Percentiles rank a stretch among this genome's conserved stretches.
These are phyloP conservation scores for Rhodotorula sp. DNA, from an alignment of 1,284 basidiomycete species.

Conservation along the genomic window DNA sequence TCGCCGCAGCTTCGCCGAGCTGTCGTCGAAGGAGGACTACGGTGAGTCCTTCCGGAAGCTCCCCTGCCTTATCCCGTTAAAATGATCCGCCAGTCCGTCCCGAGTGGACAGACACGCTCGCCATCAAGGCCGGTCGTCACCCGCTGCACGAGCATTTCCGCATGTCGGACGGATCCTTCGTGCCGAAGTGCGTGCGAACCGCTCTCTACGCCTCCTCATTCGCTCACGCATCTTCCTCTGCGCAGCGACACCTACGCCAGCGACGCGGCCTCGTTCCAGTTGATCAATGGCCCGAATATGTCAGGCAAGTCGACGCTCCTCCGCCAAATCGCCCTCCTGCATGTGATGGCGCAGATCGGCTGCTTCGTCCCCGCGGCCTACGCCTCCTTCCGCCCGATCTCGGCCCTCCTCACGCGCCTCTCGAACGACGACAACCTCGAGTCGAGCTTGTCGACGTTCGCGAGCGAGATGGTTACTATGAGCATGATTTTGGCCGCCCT, in stretches of 20 bases:
- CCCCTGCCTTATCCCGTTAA: background rate
- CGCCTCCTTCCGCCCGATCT: conserved; percentile 68
- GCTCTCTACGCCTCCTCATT: background rate
- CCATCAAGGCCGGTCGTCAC: conserved; percentile 48
- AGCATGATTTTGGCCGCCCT: conserved; percentile 76
- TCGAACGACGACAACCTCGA: conserved; percentile 83
- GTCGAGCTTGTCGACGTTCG: conserved; percentile 84
- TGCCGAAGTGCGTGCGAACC: conserved; percentile 40
- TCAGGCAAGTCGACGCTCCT: conserved; percentile 92
- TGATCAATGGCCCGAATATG: conserved; percentile 69
- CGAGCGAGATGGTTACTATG: conserved; percentile 83
- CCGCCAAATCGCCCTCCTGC: conserved; percentile 76
- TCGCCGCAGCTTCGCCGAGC: conserved; percentile 62
- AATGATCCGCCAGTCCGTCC: conserved; percentile 65
- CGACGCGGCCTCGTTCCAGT: conserved; percentile 76
- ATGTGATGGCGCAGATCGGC: conserved; percentile 64
- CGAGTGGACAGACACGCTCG: conserved; percentile 56
- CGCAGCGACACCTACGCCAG: conserved; percentile 84
- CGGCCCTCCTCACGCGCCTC: conserved; percentile 76
- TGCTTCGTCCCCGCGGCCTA: conserved; percentile 76
- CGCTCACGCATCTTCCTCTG: background rate
- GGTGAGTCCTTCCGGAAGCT: conserved; percentile 9
- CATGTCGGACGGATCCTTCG: conserved; percentile 60
- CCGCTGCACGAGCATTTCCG: conserved; percentile 71
- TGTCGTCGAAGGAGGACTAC: conserved; percentile 62